phyloP scores from a whole-genome alignment of 345 rosid genomes.

The Moricandia moricandioides region DNA sequence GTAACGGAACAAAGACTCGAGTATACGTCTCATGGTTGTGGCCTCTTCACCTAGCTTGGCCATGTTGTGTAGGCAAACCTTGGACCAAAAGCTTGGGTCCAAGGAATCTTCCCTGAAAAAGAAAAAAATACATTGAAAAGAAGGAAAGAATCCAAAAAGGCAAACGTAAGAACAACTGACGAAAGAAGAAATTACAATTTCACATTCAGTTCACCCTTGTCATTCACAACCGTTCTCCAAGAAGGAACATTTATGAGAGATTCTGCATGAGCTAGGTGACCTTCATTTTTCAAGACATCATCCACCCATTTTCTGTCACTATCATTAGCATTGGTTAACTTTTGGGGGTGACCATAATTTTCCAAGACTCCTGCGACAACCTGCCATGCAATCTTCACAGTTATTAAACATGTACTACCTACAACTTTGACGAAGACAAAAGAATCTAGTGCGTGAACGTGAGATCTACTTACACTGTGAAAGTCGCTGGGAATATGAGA shows the following conservation, averaged over 20 bases:
- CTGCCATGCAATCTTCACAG: slow-evolving; percentile 45
- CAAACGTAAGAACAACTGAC: not conserved
- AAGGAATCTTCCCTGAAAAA: slow-evolving; percentile 39
- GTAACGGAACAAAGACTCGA: slow-evolving; percentile 86
- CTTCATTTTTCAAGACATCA: slow-evolving; percentile 73
- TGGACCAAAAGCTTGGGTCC: slow-evolving; percentile 90
- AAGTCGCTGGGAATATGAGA: slow-evolving; percentile 45
- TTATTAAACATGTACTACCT: not conserved
- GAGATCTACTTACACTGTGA: slow-evolving; percentile 36
- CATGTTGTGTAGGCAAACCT: slow-evolving; percentile 88
- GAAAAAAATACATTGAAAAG: too few species aligned
- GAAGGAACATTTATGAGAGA: slow-evolving; percentile 1
- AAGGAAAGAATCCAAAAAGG: not conserved
- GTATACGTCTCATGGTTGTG: slow-evolving; percentile 75
- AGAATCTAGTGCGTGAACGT: not conserved
- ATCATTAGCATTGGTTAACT: slow-evolving; percentile 41
- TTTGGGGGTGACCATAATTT: slow-evolving; percentile 60
- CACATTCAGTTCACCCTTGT: too few species aligned
- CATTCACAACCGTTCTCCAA: too few species aligned
- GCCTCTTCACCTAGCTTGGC: slow-evolving; percentile 91
- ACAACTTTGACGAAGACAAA: not conserved
- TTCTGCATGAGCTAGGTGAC: slow-evolving; percentile 53
- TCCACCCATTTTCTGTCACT: slow-evolving; percentile 64
- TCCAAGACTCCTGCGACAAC: slow-evolving; percentile 86
- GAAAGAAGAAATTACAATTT: too few species aligned